Conservation (phyloP, 1,284 basidiomycete species). For the Fomitopsis betulina region DNA sequence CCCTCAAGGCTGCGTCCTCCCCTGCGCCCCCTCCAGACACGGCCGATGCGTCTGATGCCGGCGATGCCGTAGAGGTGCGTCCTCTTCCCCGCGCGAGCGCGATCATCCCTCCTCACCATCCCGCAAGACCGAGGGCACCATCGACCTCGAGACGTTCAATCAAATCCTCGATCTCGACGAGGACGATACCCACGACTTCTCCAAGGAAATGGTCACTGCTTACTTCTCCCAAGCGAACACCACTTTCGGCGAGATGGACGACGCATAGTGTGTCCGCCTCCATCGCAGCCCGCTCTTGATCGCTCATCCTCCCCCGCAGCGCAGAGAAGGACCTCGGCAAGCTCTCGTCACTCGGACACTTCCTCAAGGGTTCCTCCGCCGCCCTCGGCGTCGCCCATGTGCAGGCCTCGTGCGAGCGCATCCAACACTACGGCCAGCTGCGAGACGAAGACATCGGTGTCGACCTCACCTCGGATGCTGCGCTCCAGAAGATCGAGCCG, state of each 20-base stretch:
- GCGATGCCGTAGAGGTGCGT: constrained; percentile 13
- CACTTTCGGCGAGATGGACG: constrained; percentile 80
- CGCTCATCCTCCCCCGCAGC: constrained; percentile 34
- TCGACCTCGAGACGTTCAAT: constrained; percentile 77
- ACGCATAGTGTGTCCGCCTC: constrained; percentile 60
- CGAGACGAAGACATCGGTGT: constrained; percentile 46
- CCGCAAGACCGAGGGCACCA: constrained; percentile 25
- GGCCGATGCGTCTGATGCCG: constrained; percentile 9
- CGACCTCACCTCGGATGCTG: constrained; percentile 50
- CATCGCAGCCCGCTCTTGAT: constrained; percentile 9
- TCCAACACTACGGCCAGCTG: constrained; percentile 79
- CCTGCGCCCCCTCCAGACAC: not conserved
- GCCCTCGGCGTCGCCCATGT: constrained; percentile 83
- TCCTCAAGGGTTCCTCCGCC: constrained; percentile 92
- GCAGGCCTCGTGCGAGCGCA: constrained; percentile 80
- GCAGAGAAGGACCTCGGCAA: constrained; percentile 51
- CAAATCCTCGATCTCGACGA: constrained; percentile 93
- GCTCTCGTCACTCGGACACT: constrained; percentile 82
- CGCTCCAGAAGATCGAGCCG: constrained; percentile 57
- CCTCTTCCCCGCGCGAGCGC: not conserved
- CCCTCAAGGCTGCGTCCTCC: not conserved
- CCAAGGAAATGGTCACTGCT: constrained; percentile 69
- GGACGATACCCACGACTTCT: constrained; percentile 76
- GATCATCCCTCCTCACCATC: not conserved
- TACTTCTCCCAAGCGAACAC: constrained; percentile 77